Percentiles rank a stretch among this genome's conserved stretches.
Conservation (phyloP, 2,329 filamentous ascomycete genomes). For the Aspergillus brasiliensis region DNA sequence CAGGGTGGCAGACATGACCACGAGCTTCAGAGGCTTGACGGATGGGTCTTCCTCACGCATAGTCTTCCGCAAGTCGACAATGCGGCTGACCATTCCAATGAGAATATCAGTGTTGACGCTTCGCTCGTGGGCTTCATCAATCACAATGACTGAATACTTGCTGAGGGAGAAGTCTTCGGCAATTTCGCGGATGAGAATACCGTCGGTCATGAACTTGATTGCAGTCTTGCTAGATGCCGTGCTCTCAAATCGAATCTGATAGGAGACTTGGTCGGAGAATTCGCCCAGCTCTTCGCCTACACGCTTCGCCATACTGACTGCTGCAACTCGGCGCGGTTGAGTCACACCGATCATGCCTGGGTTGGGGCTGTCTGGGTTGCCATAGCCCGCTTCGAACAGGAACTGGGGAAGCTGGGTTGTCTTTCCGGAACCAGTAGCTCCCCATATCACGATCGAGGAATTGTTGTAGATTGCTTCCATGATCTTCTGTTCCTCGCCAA, state of each 20-base stretch:
- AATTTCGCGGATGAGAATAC: slow-evolving; percentile 88
- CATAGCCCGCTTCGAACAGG: slow-evolving; percentile 90
- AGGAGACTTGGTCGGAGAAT: slow-evolving; percentile 75
- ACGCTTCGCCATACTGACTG: slow-evolving; percentile 94
- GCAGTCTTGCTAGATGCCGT: slow-evolving; percentile 78
- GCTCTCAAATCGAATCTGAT: slow-evolving; percentile 94
- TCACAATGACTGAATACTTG: slow-evolving; percentile 91
- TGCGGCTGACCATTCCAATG: slow-evolving; percentile 94
- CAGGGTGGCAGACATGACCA: slow-evolving; percentile 98
- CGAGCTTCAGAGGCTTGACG: slow-evolving; percentile 79
- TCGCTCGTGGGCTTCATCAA: slow-evolving; percentile 95
- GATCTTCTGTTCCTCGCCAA: slow-evolving; percentile 92
- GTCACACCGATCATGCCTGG: slow-evolving; percentile 94
- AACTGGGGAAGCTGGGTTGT: slow-evolving; percentile 98
- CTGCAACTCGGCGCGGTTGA: slow-evolving; percentile 90
- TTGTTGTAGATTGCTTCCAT: slow-evolving; percentile 98
- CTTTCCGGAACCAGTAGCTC: slow-evolving; percentile 94
- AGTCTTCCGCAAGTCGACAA: slow-evolving; percentile 79
- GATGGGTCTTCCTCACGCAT: slow-evolving; percentile 71
- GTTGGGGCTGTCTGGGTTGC: slow-evolving; percentile 72
- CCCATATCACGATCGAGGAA: slow-evolving; percentile 86
- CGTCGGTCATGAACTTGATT: slow-evolving; percentile 99
- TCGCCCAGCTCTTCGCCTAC: slow-evolving; percentile 83
- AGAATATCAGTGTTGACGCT: slow-evolving; percentile 97
- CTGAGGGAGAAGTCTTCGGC: slow-evolving; percentile 82